Evolutionary conservation across 345 rosid genomes (phyloP), one percentile per base, ranked within the genome.

Genomic region (Raphanus sativus): DNA sequence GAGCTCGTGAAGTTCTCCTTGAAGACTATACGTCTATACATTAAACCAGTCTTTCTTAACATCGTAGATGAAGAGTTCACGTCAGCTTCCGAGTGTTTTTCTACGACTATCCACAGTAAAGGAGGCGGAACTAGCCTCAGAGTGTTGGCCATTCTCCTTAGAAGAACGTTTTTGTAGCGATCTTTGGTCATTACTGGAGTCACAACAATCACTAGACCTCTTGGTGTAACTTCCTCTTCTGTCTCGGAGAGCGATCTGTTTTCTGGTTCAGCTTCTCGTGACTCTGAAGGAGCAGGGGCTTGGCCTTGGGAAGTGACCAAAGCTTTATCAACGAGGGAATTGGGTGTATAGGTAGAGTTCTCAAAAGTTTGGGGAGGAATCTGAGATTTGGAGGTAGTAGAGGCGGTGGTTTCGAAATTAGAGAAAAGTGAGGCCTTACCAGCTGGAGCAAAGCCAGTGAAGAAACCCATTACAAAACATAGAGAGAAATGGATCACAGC

Each of bases 391-490:
- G 55, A 71, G 32, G 81, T 40, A 29, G 83, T 32, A 26, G 67
- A 66, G 36, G 65, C 38, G 13, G 17, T 67, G 16, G 50, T 54
- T n/a, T 62, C 55, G 2, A 9, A 73, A 59, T 29, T 67, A 48
- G 87, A 71, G 60, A 87, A 83, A 36, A 81, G 30, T 6, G 93
- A 78, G 78, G 81, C 24, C 59, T 89, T 87, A 17, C 88, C 85
- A 8, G 91, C 75, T 30, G 99, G 98, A 75, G 99, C 98, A 78
- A 91, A 88, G 30, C 98, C 98, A 45, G 87, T 79, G 87, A 91
- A 90, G 75, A 90, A 90, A 8, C 98, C 98, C 92, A 91, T 89
- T 36, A 88, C 88, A 67, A 93, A 93, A 72, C 98, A 93, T 16
- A 93, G 61, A 63, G 88, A 79, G 81, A 94, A 94, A 75, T 89